A percentile compares a stretch with the other conserved stretches of the same genome.
Conservation (phyloP, 495 filamentous ascomycete species). For the Coniosporium apollinis region DNA sequence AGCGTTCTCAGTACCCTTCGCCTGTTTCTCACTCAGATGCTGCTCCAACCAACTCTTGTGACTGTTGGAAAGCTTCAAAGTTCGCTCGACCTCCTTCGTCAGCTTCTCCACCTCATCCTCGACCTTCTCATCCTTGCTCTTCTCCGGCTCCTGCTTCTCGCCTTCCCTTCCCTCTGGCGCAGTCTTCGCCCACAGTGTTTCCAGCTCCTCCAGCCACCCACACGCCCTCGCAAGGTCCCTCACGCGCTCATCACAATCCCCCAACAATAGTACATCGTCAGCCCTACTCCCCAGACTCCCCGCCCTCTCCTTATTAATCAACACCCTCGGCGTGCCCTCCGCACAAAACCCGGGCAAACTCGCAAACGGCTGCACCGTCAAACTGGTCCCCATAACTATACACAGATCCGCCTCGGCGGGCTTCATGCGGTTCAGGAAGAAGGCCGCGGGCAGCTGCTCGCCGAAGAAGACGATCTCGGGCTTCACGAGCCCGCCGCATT, state of each 20-base stretch:
- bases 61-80: slow-evolving; percentile 16
- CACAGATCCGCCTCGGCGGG: slow-evolving; percentile 55
- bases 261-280: slow-evolving; percentile 62
- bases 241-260: slow-evolving; percentile 72
- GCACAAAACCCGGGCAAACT: slow-evolving; percentile 48
- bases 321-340: slow-evolving; percentile 49
- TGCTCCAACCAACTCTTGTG: slow-evolving; percentile 12
- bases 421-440: slow-evolving; percentile 41
- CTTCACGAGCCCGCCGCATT: slow-evolving; percentile 75
- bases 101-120: slow-evolving; percentile 25
- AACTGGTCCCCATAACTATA: slow-evolving; percentile 82
- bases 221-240: slow-evolving; percentile 62
- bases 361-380: slow-evolving; percentile 82
- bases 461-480: slow-evolving; percentile 96
- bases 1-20: background rate
- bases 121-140: slow-evolving; percentile 34
- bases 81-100: slow-evolving; percentile 24
- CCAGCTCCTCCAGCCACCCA: slow-evolving; percentile 78
- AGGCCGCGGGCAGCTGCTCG: slow-evolving; percentile 50
- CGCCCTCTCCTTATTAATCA: slow-evolving; percentile 80
- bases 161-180: slow-evolving; percentile 18
- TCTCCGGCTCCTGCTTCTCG: slow-evolving; percentile 17
- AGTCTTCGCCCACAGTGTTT: slow-evolving; percentile 45
- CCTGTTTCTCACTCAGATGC: background rate
- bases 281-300: slow-evolving; percentile 57